A percentile compares a stretch with the other conserved stretches of the same genome.
phyloP scores from a whole-genome alignment of 306 rosid species.

The Cotoneaster glaucophyllus region DNA sequence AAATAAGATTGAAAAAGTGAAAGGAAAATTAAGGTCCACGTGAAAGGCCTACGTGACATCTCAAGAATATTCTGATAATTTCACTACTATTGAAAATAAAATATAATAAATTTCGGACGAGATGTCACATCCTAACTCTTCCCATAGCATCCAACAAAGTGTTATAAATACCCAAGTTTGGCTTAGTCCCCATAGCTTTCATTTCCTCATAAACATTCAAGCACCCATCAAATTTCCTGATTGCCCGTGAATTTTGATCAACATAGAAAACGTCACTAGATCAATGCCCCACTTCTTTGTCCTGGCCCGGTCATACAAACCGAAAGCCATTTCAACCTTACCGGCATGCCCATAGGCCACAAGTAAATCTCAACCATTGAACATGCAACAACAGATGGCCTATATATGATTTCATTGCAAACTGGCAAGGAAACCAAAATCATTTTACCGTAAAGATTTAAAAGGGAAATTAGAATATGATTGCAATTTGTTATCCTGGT shows the following conservation, averaged over 20 bases:
- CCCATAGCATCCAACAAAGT: conserved; percentile 68
- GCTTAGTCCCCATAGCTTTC: conserved; percentile 61
- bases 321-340: conserved; percentile 61
- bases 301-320: conserved; percentile 63
- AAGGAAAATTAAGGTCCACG: too few species aligned
- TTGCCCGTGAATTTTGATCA: conserved; percentile 65
- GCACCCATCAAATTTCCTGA: conserved; percentile 66
- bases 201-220: conserved; percentile 72
- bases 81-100: too few species aligned
- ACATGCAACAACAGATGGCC: conserved; percentile 17
- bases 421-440: not conserved
- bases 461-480: not conserved
- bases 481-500: not conserved
- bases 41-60: too few species aligned
- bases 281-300: conserved; percentile 66
- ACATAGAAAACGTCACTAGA: conserved; percentile 42
- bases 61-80: too few species aligned
- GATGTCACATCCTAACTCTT: conserved; percentile 25
- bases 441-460: not conserved
- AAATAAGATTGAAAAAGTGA: too few species aligned
- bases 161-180: conserved; percentile 48
- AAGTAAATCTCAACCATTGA: conserved; percentile 7
- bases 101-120: too few species aligned
- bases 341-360: conserved; percentile 59
- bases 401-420: not conserved